Base-by-base conservation (phyloP, 1,284 basidiomycete species). In the Cutaneotrichosporon sp. region DNA sequence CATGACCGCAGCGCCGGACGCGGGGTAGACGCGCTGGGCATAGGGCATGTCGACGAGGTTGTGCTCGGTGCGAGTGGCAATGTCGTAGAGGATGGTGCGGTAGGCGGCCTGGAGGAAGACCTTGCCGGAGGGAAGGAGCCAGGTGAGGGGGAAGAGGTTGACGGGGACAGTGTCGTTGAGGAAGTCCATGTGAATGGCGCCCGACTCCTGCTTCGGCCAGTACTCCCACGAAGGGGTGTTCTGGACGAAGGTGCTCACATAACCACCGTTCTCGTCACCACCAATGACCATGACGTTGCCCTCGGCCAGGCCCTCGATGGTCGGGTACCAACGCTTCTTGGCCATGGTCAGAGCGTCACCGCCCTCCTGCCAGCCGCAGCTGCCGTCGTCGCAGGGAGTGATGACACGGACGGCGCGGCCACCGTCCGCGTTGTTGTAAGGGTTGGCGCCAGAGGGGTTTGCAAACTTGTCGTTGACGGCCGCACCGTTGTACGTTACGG, bases 1-100 rank as follows among this genome's bases (percentile, higher is more conserved):
- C 90, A 97, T 93, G 58, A 89, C 91, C 1, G 85, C 86, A 4
- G 90, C 94, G 62, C 88, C 94, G 0, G 92, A 95, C 0, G 91
- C 94, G 38, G 94, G 94, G 81, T 97, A 97, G 36, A 94, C 91
- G 59, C 92, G 89, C 50, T 86, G 84, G 50, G 92, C 86, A 60
- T 84, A 75, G 11, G 81, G 80, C 68, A 82, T 81, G 64, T 81
- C 76, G 10, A 67, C 68, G 9, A 78, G 68, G n/a, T 62, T 51
- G 20, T 59, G 72, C 59, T 77, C 73, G 13, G 55, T 58, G 55
- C 69, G 60, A 38, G 70, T 63, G 60, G 70, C 62, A 62, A 79
- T 67, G 69, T 77, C 76, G 68, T 76, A 77, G 22, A 77, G 64
- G 63, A 77, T 79, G 27, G 75, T 72, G n/a, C 66, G 67, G 72